phyloP scores from a whole-genome alignment of 805 yeast species.

The Cyberlindnera misumaiensis region DNA sequence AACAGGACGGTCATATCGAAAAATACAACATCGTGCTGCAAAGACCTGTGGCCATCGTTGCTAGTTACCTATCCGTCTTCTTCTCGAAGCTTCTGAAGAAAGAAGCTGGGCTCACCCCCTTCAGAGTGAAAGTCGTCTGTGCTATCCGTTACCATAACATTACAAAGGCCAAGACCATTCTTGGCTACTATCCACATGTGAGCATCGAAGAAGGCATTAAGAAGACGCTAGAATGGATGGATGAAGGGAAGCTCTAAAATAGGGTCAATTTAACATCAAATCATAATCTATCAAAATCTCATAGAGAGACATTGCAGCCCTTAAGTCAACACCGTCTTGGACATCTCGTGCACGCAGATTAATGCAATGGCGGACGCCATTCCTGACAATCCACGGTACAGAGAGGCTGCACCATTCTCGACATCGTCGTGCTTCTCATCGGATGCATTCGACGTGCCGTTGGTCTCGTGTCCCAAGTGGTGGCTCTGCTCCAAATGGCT shows the following conservation, averaged over 20 bases:
- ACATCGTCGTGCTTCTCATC: constrained; percentile 1
- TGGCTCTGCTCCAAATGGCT: constrained; percentile 1
- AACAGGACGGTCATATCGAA: constrained; percentile 85
- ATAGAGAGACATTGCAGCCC: not conserved
- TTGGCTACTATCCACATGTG: constrained; percentile 79
- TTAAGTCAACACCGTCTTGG: not conserved
- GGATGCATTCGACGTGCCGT: not conserved
- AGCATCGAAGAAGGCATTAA: constrained; percentile 73
- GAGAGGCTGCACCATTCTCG: constrained; percentile 4
- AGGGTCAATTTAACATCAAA: not conserved
- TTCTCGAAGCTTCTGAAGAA: constrained; percentile 65
- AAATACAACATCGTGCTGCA: constrained; percentile 59
- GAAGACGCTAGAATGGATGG: constrained; percentile 82
- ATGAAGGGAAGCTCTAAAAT: constrained; percentile 39
- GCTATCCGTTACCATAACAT: constrained; percentile 93
- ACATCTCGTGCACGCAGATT: not conserved
- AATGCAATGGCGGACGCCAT: not conserved
- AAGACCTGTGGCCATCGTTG: constrained; percentile 68
- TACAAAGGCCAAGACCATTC: constrained; percentile 67
- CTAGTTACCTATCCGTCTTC: constrained; percentile 77
- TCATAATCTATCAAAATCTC: not conserved
- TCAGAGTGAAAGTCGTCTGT: constrained; percentile 87
- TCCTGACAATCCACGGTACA: not conserved
- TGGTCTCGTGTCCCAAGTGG: no score
- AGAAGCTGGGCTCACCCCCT: constrained; percentile 93